These are phyloP conservation scores for Bacidia gigantensis DNA, from an alignment of 495 filamentous ascomycete genomes.

Conservation along the genomic window DNA sequence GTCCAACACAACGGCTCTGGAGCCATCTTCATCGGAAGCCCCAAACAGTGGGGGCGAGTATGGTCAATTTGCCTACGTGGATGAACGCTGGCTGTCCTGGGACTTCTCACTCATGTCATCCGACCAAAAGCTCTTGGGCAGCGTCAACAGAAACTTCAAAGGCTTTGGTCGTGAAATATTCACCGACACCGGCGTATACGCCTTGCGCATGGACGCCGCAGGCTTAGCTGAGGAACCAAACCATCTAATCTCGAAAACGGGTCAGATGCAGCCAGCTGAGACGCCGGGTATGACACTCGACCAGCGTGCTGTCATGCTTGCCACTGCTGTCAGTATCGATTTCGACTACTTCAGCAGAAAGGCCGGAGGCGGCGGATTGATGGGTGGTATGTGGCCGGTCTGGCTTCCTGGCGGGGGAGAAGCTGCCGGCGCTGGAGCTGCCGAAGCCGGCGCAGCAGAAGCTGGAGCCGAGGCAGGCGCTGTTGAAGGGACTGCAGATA, in stretches of 20 bases:
- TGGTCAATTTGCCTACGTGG: conserved; percentile 49
- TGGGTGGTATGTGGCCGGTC: conserved; percentile 42
- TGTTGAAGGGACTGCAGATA: conserved; percentile 26
- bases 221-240: conserved; percentile 27
- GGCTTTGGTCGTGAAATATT: conserved; percentile 60
- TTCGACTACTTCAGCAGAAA: conserved; percentile 63
- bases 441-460: conserved; percentile 26
- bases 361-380: conserved; percentile 31
- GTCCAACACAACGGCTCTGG: conserved; percentile 35
- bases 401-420: conserved; percentile 42
- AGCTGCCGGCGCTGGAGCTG: conserved; percentile 28
- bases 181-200: conserved; percentile 60
- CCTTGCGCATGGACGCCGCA: conserved; percentile 53
- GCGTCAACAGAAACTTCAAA: conserved; percentile 53
- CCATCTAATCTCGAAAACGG: conserved; percentile 28
- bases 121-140: conserved; percentile 37
- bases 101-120: conserved; percentile 42
- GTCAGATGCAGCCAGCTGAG: conserved; percentile 9
- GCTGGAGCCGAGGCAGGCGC: conserved; percentile 26
- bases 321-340: conserved; percentile 55
- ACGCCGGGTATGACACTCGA: conserved; percentile 49
- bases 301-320: conserved; percentile 58
- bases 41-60: conserved; percentile 30
- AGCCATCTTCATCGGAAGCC: conserved; percentile 25
- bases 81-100: conserved; percentile 44